Evolutionary conservation across 352 stramenopile genomes (phyloP).

Genomic region (Pythium dissotocum): DNA sequence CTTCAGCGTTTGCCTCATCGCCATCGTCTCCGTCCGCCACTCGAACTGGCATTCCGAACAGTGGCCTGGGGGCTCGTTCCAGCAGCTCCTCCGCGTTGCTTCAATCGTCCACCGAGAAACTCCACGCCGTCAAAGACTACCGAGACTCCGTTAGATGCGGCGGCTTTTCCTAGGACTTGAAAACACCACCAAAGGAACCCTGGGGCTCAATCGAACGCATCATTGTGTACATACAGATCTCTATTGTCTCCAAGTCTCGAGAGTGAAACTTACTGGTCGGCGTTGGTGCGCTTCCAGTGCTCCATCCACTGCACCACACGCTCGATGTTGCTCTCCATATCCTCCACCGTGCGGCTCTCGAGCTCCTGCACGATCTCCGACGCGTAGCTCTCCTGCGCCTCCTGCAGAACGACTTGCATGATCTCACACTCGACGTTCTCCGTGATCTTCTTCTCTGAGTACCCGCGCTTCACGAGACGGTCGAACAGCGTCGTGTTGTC

Average conservation of each 20-base stretch:
- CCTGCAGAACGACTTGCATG: conserved; percentile 97
- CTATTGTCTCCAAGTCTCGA: background rate
- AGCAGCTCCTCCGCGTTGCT: conserved; percentile 13
- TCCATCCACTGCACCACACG: conserved; percentile 91
- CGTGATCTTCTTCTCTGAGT: conserved; percentile 94
- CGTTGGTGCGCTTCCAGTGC: conserved; percentile 87
- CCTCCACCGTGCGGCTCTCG: conserved; percentile 92
- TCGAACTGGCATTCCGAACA: background rate
- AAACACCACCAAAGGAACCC: background rate
- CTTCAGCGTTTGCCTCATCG: background rate
- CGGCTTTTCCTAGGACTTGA: conserved; percentile 20
- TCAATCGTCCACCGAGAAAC: background rate
- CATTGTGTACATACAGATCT: background rate
- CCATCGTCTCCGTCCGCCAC: background rate
- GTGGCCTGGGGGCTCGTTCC: background rate
- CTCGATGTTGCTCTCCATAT: conserved; percentile 96
- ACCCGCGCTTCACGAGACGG: conserved; percentile 86
- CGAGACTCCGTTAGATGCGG: conserved; percentile 25
- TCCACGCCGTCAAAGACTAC: conserved; percentile 27
- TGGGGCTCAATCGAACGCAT: background rate
- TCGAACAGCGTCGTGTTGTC: conserved; percentile 94
- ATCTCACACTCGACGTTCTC: conserved; percentile 99
- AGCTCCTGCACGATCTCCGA: conserved; percentile 96
- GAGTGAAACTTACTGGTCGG: conserved; percentile 22
- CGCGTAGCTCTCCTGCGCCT: conserved; percentile 94